These are phyloP conservation scores for Moringa oleifera DNA, from an alignment of 345 rosid species.

Conservation along the genomic window DNA sequence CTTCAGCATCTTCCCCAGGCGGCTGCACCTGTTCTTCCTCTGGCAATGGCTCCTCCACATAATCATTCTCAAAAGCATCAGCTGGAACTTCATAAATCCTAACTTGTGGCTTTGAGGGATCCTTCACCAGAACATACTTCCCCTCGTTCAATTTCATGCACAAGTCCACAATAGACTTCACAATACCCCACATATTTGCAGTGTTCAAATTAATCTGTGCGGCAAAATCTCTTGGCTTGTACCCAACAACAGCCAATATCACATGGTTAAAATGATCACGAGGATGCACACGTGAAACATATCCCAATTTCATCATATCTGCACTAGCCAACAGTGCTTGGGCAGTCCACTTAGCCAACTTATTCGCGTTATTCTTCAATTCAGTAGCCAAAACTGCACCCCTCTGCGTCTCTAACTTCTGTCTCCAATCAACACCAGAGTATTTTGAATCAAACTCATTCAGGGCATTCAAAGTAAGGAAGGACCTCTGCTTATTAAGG, in stretches of 20 bases:
- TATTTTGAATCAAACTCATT: conserved; percentile 94
- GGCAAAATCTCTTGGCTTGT: conserved; percentile 88
- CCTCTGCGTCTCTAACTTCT: conserved; percentile 96
- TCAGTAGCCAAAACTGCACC: conserved; percentile 97
- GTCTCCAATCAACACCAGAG: conserved; percentile 98
- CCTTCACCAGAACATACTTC: conserved; percentile 91
- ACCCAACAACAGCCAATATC: conserved; percentile 78
- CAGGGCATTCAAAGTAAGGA: conserved; percentile 82
- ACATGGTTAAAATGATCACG: conserved; percentile 97
- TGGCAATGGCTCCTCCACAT: conserved; percentile 88
- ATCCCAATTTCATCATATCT: conserved; percentile 95
- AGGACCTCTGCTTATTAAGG: conserved; percentile 68
- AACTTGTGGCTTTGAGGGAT: conserved; percentile 90
- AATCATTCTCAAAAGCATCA: conserved; percentile 97
- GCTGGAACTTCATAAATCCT: conserved; percentile 94
- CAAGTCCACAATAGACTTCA: conserved; percentile 85
- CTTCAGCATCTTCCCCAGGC: conserved; percentile 54
- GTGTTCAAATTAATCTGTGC: conserved; percentile 88
- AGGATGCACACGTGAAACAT: conserved; percentile 95
- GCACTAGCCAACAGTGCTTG: conserved; percentile 89
- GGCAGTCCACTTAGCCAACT: conserved; percentile 95
- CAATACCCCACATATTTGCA: conserved; percentile 93
- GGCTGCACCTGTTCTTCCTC: conserved; percentile 88
- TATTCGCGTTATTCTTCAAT: conserved; percentile 92
- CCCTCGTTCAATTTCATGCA: conserved; percentile 94